Base-by-base conservation (phyloP, 2,329 filamentous ascomycete species). In the Colletotrichum siamense region DNA sequence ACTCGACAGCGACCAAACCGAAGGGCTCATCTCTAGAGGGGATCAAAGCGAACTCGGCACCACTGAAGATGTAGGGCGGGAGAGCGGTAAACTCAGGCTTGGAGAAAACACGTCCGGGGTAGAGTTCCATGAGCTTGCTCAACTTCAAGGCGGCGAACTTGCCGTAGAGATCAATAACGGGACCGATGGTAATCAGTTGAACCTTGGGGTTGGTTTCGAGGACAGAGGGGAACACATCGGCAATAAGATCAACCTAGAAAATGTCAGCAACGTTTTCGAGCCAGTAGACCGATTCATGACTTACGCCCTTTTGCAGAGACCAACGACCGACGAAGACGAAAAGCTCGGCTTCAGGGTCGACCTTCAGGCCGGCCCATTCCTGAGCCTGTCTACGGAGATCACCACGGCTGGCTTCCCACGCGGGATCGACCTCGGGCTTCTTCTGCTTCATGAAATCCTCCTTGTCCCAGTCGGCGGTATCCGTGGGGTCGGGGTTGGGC, bases 11-110 rank as follows among this genome's bases (percentile, higher is more conserved):
- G 8, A 94, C 92, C 44, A 94, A 84, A 65, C 92, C 92, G 79
- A 94, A 94, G 1, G 92, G 92, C 82, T 94, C 92, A 80, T 94
- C 92, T 79, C 92, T 89, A n/a, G 91, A 93, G 13, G 92, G 92
- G 77, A 94, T 94, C 32, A 94, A 84, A 9, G 92, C 92, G 78
- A 94, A 94, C 71, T 94, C 92, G 16, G 92, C 92, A 24, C 92
- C 92, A 52, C 88, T 91, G 84, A 94, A 94, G 79, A 94, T 91
- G 82, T 89, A 94, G 0, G 91, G 90, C 24, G 92, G 92, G 4
- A 94, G 85, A 7, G 90, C 88, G 1, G 92, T 94, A 81, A 94
- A 94, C 80, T 93, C 91, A 5, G 92, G 92, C 82, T 92, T 93
- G 18, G 91, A 93, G 84, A 88, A 94, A 8, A 94, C 92, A 62